A percentile compares a stretch with the other conserved stretches of the same genome.
These are phyloP conservation scores for Proliferodiscus dingleyae DNA, from an alignment of 2,329 filamentous ascomycete species.

Conservation along the genomic window DNA sequence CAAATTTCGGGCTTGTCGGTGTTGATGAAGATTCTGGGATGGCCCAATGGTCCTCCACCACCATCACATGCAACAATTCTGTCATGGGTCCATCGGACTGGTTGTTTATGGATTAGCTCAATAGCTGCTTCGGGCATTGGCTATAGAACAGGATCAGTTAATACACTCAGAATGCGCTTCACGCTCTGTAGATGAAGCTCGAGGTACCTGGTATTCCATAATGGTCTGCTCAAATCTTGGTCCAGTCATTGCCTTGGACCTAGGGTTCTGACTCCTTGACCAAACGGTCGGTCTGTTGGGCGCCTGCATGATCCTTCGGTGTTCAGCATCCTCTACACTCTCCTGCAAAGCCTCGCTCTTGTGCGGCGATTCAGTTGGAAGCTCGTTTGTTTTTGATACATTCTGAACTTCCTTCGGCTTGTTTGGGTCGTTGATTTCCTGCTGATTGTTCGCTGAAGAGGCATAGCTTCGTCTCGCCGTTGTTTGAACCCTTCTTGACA, in stretches of 20 bases:
- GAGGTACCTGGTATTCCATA: slow-evolving; percentile 78
- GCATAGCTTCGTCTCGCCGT: slow-evolving; percentile 26
- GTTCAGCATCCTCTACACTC: slow-evolving; percentile 38
- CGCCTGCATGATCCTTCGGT: slow-evolving; percentile 53
- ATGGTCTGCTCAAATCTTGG: slow-evolving; percentile 97
- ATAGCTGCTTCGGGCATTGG: slow-evolving; percentile 87
- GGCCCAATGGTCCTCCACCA: slow-evolving; percentile 82
- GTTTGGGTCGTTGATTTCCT: slow-evolving; percentile 37
- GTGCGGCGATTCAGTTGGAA: slow-evolving; percentile 44
- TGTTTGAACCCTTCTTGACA: slow-evolving; percentile 31
- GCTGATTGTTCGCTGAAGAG: slow-evolving; percentile 47
- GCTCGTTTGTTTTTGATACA: slow-evolving; percentile 57
- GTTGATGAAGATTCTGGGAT: slow-evolving; percentile 96
- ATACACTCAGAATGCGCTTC: neutral
- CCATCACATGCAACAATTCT: slow-evolving; percentile 83
- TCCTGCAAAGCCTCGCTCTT: slow-evolving; percentile 52
- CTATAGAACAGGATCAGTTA: slow-evolving; percentile 45
- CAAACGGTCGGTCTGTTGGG: slow-evolving; percentile 80
- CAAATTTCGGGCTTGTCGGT: slow-evolving; percentile 93
- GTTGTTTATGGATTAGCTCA: slow-evolving; percentile 92
- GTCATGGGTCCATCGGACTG: slow-evolving; percentile 85
- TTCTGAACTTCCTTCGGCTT: slow-evolving; percentile 43
- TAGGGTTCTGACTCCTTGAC: slow-evolving; percentile 79
- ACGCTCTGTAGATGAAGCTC: neutral
- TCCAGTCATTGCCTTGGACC: slow-evolving; percentile 81